phyloP scores from a whole-genome alignment of 305 asterid species.

The Withania somnifera region DNA sequence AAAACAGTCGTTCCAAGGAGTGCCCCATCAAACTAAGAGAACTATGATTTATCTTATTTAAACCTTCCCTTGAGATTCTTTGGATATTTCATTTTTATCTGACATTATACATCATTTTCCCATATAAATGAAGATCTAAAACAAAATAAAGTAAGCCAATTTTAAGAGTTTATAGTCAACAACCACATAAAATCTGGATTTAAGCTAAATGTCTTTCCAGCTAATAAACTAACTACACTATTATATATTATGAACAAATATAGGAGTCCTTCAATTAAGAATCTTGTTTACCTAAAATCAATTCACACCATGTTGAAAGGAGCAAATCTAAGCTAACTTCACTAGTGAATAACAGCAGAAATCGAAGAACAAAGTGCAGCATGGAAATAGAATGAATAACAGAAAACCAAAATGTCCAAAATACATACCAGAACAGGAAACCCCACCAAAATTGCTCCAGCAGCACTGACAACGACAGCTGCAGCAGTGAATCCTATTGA shows the following conservation, averaged over 20 bases:
- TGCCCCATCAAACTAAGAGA: neutral
- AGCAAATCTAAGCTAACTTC: neutral
- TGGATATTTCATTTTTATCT: neutral
- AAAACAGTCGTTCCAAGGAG: neutral
- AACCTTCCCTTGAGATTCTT: neutral
- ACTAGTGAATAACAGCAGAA: neutral
- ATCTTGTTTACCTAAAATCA: neutral
- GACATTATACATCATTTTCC: neutral
- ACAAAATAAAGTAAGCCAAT: neutral
- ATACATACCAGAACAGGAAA: slow-evolving; percentile 74
- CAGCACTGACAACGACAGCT: slow-evolving; percentile 74
- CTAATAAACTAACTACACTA: neutral
- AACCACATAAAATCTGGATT: neutral
- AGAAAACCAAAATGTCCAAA: slow-evolving; percentile 1
- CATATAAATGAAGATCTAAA: neutral
- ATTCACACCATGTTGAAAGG: neutral
- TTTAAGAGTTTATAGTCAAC: neutral
- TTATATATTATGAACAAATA: neutral
- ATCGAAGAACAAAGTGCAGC: neutral
- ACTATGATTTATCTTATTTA: neutral
- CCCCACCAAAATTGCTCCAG: slow-evolving; percentile 91
- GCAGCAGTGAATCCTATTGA: slow-evolving; percentile 58
- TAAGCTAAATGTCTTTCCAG: neutral
- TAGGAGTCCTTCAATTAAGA: neutral
- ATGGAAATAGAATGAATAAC: neutral